Conservation (phyloP, 257 asterid genomes). For the Handroanthus guayacan region DNA sequence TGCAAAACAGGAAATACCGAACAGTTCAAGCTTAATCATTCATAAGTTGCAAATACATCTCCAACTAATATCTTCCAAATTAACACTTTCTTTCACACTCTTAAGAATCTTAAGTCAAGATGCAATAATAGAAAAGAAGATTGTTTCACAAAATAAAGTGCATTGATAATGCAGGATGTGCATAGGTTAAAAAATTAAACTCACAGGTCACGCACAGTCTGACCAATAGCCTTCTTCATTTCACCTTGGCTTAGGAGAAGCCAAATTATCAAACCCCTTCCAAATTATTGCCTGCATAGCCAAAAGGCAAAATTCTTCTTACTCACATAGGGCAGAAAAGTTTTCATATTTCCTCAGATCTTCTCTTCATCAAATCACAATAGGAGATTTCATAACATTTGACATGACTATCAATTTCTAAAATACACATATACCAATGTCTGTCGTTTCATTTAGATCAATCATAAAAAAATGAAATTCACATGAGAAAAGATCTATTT, state of each 20-base stretch:
- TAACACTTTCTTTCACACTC: background rate
- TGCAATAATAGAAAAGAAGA: constrained; percentile 23
- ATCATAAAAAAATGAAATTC: constrained; percentile 15
- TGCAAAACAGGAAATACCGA: background rate
- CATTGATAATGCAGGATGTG: background rate
- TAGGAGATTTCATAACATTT: constrained; percentile 16
- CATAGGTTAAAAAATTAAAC: constrained; percentile 38
- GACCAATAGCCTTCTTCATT: constrained; percentile 97
- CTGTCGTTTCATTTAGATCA: constrained; percentile 21
- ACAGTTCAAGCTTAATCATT: constrained; percentile 24
- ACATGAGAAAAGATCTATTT: constrained; percentile 2
- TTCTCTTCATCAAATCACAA: constrained; percentile 35
- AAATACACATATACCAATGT: background rate
- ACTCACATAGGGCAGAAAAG: constrained; percentile 16
- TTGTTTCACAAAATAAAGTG: constrained; percentile 19
- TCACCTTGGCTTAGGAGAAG: constrained; percentile 46
- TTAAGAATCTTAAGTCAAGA: background rate
- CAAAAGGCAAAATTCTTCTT: constrained; percentile 21
- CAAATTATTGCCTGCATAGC: constrained; percentile 39
- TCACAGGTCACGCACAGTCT: constrained; percentile 94
- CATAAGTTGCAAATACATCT: background rate
- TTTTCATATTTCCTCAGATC: constrained; percentile 18
- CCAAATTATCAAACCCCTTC: constrained; percentile 39
- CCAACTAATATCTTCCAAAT: background rate
- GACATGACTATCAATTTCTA: constrained; percentile 12